Base-by-base conservation (phyloP, 768 basidiomycete species). In the Epithele typhae region DNA sequence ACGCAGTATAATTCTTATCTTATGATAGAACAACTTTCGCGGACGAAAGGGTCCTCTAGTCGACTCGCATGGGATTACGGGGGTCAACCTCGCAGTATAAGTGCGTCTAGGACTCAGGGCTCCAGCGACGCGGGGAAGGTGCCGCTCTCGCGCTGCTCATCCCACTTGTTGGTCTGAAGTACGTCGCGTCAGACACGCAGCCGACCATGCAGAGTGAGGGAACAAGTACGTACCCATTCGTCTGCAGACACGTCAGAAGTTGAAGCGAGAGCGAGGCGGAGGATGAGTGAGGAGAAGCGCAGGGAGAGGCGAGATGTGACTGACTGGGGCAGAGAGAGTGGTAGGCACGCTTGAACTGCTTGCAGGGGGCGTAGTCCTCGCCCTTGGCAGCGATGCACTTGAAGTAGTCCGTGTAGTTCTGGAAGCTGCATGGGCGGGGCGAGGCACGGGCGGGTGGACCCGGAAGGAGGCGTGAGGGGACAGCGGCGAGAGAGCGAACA, bases 361-460 rank as follows among this genome's bases (percentile, higher is more conserved):
- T 92, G 85, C 96, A 98, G 2, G 96, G 93, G n/a, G 85, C 82
- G 65, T 84, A 98, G 49, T 97, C 96, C 58, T 99, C 96, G 57
- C 96, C 96, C 73, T 96, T 98, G 59, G 94, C 94, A 59, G 87
- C 69, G 59, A 97, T 71, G 68, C 96, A 99, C 69, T 95, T 95
- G 83, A 94, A 92, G 77, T 96, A 97, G 71, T 99, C 96, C 51
- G 88, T 87, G 68, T 94, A 98, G 75, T 95, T 93, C 73, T 95
- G 92, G 80, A 82, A 88, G 71, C 87, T 90, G 43, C 23, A 11
- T 15, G 12, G 21, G 10, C 17, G 24, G 34, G 21, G 56, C 35
- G 23, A n/a, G 34, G 35, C 30, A 17, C 19, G 8, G 37, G n/a
- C 27, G 25, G 34, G 36, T 18, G 22, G 6, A n/a, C n/a, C n/a